phyloP scores from a whole-genome alignment of 495 filamentous ascomycete species.

The Astrocystis sublimbata region DNA sequence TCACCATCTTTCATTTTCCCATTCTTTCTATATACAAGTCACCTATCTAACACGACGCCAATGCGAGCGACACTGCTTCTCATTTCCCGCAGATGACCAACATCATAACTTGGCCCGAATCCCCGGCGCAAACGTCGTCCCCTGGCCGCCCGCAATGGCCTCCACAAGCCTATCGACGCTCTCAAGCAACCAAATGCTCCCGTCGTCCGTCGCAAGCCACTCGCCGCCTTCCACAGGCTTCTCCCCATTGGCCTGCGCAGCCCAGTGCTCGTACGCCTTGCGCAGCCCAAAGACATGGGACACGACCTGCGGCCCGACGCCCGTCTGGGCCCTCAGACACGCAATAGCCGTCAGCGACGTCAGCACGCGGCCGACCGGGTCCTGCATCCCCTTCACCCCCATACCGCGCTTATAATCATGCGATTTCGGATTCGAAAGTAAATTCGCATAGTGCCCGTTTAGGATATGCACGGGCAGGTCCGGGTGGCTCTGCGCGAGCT shows the following conservation, averaged over 20 bases:
- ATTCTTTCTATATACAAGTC: conserved; percentile 17
- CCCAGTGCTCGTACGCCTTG: conserved; percentile 70
- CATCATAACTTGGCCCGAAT: conserved; percentile 50
- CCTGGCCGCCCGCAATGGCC: conserved; percentile 58
- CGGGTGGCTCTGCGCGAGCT: conserved; percentile 66
- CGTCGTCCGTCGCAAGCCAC: conserved; percentile 73
- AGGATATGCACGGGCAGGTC: conserved; percentile 79
- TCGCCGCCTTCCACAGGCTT: conserved; percentile 52
- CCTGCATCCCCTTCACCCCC: neutral
- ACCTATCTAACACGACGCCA: too few species aligned
- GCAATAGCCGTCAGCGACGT: conserved; percentile 70
- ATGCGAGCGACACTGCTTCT: neutral
- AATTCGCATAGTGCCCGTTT: conserved; percentile 65
- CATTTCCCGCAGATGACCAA: conserved; percentile 1
- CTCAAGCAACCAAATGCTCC: conserved; percentile 68
- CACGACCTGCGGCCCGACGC: conserved; percentile 75
- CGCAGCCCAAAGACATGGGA: conserved; percentile 71
- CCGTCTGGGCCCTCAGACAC: conserved; percentile 70
- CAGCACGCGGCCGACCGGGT: conserved; percentile 59
- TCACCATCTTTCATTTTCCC: too few species aligned
- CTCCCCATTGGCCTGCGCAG: conserved; percentile 50
- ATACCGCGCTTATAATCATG: too few species aligned
- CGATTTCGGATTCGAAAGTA: conserved; percentile 62
- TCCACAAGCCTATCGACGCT: conserved; percentile 69
- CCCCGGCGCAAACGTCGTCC: conserved; percentile 62